Evolutionary conservation across 2,329 filamentous ascomycete genomes (phyloP).

Genomic region (Hypoxylon sp.): DNA sequence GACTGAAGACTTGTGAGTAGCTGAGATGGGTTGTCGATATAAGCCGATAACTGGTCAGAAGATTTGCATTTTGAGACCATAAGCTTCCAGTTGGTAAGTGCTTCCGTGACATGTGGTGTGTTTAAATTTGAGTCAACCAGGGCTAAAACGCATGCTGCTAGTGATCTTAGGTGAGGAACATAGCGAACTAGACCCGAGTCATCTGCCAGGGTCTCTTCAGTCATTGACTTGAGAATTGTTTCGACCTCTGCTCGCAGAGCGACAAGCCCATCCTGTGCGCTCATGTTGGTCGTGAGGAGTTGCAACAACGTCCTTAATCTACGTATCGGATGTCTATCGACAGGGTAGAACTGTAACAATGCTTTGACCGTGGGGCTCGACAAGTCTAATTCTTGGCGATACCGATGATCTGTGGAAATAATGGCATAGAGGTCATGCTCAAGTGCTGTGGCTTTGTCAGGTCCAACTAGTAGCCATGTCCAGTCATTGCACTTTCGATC

Average conservation of each 20-base stretch:
- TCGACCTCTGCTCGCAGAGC: constrained; percentile 60
- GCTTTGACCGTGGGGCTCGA: constrained; percentile 63
- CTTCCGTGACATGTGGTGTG: constrained; percentile 53
- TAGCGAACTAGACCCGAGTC: constrained; percentile 63
- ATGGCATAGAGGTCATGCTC: constrained; percentile 72
- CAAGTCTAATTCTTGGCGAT: constrained; percentile 56
- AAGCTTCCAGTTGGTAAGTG: constrained; percentile 62
- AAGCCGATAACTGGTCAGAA: constrained; percentile 59
- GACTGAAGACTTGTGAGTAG: constrained; percentile 67
- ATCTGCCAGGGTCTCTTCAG: constrained; percentile 59
- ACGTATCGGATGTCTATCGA: constrained; percentile 66
- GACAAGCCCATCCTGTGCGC: constrained; percentile 58
- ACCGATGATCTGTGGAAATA: constrained; percentile 55
- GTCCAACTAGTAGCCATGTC: constrained; percentile 66
- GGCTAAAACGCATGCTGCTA: constrained; percentile 61
- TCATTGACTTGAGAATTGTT: constrained; percentile 56
- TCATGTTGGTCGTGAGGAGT: constrained; percentile 65
- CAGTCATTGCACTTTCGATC: constrained; percentile 70
- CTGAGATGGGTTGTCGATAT: constrained; percentile 65
- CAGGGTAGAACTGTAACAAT: constrained; percentile 65
- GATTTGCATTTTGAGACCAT: constrained; percentile 59
- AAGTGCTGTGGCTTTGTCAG: constrained; percentile 69
- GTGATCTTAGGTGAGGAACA: constrained; percentile 64
- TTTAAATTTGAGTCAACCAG: constrained; percentile 59
- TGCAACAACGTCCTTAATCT: constrained; percentile 67